Base-by-base conservation (phyloP, 2,329 filamentous ascomycete genomes). In the Chaetoscypha palmicola region DNA sequence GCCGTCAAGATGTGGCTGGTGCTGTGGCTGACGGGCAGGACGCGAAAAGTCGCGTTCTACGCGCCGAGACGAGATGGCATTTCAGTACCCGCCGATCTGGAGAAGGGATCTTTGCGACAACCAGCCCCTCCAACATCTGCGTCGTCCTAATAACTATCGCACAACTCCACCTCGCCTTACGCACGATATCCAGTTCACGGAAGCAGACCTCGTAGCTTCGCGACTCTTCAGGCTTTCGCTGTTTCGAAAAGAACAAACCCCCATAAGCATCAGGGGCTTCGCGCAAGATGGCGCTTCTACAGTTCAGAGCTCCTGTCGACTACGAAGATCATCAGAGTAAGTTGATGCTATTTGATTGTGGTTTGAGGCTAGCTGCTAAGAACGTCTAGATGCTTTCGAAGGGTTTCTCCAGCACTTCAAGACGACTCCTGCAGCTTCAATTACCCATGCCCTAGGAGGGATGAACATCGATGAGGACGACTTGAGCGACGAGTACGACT, bases 341-440 rank as follows among this genome's bases (percentile, higher is more conserved):
- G 80, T 65, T 7, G 38, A 11, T 32, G 36, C 35, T 33, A 23
- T 26, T 17, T 34, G 28, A 34, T 4, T 11, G 11, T 8, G 35
- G 30, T 14, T n/a, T 14, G 5, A 8, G n/a, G 10, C 16, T 31
- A 16, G 11, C 50, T 41, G 46, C 49, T 30, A 53, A 47, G 48
- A 45, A 36, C 28, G 4, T 43, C 35, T 56, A 91, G 86, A 66
- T 57, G 83, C 84, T 39, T 92, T 98, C 65, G 83, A 94, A 67
- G 81, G 85, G 60, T 98, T 98, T 64, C 73, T 98, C 51, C 72
- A 76, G 58, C 80, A 81, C 51, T 98, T 94, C 79, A 97, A 98
- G 70, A 83, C 83, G 43, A 81, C 73, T 61, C 84, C 70, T 45
- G 79, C 73, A 65, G 76, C 74, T 53, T 81, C 83, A 47, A 80